phyloP scores from a whole-genome alignment of 192 early-diverging fungal genomes.

The Backusella circina region DNA sequence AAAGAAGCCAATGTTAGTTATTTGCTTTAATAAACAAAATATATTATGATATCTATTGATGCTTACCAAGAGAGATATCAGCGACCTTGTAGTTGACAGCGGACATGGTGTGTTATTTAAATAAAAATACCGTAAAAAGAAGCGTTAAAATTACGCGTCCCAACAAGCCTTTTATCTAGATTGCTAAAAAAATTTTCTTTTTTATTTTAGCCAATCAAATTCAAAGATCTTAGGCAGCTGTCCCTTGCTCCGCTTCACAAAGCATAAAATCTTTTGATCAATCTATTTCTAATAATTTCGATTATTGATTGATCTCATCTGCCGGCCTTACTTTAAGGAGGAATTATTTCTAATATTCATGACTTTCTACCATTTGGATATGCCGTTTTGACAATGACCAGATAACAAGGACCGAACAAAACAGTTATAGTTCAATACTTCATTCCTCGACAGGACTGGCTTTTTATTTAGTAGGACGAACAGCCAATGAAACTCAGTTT shows the following conservation, averaged over 20 bases:
- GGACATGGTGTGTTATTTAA: neutral
- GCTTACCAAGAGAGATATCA: slow-evolving; percentile 90
- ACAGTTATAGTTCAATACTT: neutral
- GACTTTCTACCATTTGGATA: neutral
- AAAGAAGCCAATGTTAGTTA: slow-evolving; percentile 10
- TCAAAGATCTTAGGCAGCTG: neutral
- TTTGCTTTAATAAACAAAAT: neutral
- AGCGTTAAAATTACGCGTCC: slow-evolving; percentile 6
- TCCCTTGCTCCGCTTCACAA: neutral
- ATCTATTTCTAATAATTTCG: neutral
- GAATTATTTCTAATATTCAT: neutral
- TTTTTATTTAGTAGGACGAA: slow-evolving; percentile 2
- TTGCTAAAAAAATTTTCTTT: slow-evolving; percentile 11
- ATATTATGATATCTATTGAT: slow-evolving; percentile 75
- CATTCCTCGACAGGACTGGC: neutral
- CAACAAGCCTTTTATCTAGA: neutral
- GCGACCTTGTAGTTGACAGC: slow-evolving; percentile 55
- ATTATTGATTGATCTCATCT: neutral
- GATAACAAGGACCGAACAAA: neutral
- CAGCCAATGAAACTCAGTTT: neutral
- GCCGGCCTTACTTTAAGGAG: neutral
- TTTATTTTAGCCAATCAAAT: neutral
- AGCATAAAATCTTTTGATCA: slow-evolving; percentile 1
- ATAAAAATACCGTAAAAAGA: slow-evolving; percentile 6
- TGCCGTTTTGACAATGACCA: neutral